A percentile compares a stretch with the other conserved stretches of the same genome.
Conservation (phyloP, 495 filamentous ascomycete species). For the Usnea hakonensis region DNA sequence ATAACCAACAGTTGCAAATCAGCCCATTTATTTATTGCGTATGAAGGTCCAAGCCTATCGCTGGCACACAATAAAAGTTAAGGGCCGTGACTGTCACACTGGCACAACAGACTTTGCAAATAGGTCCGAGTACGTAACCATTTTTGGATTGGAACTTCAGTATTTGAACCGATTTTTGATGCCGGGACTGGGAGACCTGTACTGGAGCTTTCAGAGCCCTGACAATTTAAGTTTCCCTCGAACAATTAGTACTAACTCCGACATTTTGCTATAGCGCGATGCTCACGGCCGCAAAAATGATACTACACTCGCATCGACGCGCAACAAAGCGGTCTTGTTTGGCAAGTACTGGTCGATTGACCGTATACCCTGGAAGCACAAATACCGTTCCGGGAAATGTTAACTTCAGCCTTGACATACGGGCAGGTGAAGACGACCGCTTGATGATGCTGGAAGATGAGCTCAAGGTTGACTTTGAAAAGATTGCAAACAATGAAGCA, state of each 20-base stretch:
- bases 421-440: constrained; percentile 50
- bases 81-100: constrained; percentile 63
- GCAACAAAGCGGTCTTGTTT: constrained; percentile 49
- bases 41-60: constrained; percentile 46
- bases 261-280: constrained; percentile 32
- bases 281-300: constrained; percentile 59
- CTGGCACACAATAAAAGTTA: constrained; percentile 62
- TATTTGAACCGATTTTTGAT: background rate
- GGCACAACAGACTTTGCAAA: constrained; percentile 62
- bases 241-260: constrained; percentile 21
- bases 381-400: constrained; percentile 70
- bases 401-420: constrained; percentile 64
- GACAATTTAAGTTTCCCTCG: background rate
- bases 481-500: constrained; percentile 49
- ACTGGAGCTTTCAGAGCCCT: background rate
- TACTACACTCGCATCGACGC: constrained; percentile 55
- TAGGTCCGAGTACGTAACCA: constrained; percentile 32
- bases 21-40: background rate
- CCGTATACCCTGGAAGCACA: constrained; percentile 56
- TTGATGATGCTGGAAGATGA: constrained; percentile 50
- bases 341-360: constrained; percentile 66
- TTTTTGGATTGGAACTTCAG: background rate
- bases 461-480: constrained; percentile 47
- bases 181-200: background rate
- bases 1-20: background rate